These are phyloP conservation scores for Aspergillus biplanus DNA, from an alignment of 495 filamentous ascomycete genomes.

Conservation along the genomic window DNA sequence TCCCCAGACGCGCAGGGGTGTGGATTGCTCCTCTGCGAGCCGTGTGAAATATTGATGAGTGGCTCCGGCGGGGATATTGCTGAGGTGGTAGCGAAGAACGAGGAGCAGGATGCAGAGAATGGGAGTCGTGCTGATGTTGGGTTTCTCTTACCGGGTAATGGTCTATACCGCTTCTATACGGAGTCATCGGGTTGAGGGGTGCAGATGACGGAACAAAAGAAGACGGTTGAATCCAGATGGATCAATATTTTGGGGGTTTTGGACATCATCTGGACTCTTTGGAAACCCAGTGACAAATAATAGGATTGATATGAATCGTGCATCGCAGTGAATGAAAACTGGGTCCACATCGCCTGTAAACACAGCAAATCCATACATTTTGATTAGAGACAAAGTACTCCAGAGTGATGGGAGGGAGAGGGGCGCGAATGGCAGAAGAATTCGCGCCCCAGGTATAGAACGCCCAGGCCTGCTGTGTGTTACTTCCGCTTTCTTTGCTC, in stretches of 20 bases:
- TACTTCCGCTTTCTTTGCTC: too few species aligned
- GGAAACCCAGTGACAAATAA: background rate
- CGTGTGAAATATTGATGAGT: conserved; percentile 33
- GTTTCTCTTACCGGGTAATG: conserved; percentile 30
- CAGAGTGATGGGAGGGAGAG: too few species aligned
- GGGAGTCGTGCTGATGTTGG: conserved; percentile 43
- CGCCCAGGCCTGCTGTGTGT: too few species aligned
- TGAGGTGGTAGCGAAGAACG: conserved; percentile 28
- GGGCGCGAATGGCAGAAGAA: too few species aligned
- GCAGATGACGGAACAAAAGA: background rate
- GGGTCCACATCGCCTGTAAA: too few species aligned
- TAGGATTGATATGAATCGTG: background rate
- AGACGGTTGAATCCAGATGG: background rate
- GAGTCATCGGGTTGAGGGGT: background rate
- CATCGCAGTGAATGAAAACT: too few species aligned
- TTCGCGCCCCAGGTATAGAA: too few species aligned
- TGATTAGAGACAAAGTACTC: too few species aligned
- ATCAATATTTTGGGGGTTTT: background rate
- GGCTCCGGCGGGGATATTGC: conserved; percentile 32
- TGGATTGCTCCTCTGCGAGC: conserved; percentile 44
- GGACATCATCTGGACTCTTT: background rate
- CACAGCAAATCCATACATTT: too few species aligned
- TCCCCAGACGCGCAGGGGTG: conserved; percentile 34
- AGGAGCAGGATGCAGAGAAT: conserved; percentile 24
- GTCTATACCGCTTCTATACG: conserved; percentile 10